Conservation (phyloP, 441 rosid species). For the Populus hybrid region DNA sequence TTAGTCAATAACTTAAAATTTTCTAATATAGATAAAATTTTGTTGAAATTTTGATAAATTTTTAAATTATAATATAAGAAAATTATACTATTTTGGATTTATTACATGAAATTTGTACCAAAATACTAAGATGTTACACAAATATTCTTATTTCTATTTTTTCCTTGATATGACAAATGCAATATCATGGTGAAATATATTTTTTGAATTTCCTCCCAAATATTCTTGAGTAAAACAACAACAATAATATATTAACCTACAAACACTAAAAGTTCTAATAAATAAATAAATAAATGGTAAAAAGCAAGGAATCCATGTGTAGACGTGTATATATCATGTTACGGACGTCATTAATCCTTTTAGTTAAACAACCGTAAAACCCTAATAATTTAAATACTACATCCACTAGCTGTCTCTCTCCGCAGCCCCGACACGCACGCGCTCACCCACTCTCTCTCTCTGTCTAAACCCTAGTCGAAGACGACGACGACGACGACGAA, state of each 20-base stretch:
- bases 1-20: too few species aligned
- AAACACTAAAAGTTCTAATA: neutral
- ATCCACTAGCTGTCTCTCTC: conserved; percentile 23
- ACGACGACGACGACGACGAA: neutral
- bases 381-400: conserved; percentile 71
- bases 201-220: neutral
- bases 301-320: neutral
- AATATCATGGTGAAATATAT: neutral
- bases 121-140: too few species aligned
- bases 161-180: too few species aligned
- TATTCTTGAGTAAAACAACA: too few species aligned
- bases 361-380: conserved; percentile 63
- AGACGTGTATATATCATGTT: neutral
- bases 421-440: conserved; percentile 7
- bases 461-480: neutral
- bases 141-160: too few species aligned
- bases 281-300: neutral
- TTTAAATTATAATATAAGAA: too few species aligned
- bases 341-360: neutral
- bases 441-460: conserved; percentile 13
- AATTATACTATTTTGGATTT: too few species aligned
- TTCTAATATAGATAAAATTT: too few species aligned
- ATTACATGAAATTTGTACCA: too few species aligned
- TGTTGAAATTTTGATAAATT: too few species aligned
- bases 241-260: neutral